Conservation (phyloP, 2,329 filamentous ascomycete species). For the Aspergillus novoparasiticus region DNA sequence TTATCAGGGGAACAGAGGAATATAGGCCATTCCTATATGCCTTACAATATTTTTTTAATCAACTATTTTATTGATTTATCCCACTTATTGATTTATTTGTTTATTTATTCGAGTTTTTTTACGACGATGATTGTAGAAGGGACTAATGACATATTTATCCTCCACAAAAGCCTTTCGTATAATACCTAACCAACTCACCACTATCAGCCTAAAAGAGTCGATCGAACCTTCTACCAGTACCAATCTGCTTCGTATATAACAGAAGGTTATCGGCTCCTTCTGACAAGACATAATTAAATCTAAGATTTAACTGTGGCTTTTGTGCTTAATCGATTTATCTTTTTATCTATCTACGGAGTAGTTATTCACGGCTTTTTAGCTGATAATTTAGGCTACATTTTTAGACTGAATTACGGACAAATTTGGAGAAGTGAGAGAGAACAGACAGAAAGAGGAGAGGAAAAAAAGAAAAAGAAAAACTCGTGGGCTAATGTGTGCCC, state of each 20-base stretch:
- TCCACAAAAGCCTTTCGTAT: no score
- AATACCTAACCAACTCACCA: not conserved
- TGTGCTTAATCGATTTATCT: not conserved
- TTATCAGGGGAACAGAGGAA: no score
- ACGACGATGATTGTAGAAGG: no score
- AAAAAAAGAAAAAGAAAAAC: not conserved
- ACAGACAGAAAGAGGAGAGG: not conserved
- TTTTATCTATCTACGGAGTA: not conserved
- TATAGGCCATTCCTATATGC: no score
- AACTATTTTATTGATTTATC: no score
- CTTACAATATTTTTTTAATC: no score
- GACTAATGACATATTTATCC: no score
- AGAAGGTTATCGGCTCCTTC: not conserved
- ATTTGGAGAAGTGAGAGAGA: no score
- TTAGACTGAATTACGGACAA: not conserved
- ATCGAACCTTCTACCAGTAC: not conserved
- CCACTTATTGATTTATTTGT: no score
- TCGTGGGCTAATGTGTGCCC: not conserved
- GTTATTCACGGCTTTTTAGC: not conserved
- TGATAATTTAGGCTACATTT: not conserved
- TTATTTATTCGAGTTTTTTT: no score
- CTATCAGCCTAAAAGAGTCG: not conserved
- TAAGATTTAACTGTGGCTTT: slow-evolving; percentile 4
- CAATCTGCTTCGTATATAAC: no score
- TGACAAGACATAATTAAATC: slow-evolving; percentile 1